Percentiles rank a stretch among this genome's conserved stretches.
Evolutionary conservation across 169 alveolate genomes (phyloP).

Genomic region (Cryptosporidium baileyi): DNA sequence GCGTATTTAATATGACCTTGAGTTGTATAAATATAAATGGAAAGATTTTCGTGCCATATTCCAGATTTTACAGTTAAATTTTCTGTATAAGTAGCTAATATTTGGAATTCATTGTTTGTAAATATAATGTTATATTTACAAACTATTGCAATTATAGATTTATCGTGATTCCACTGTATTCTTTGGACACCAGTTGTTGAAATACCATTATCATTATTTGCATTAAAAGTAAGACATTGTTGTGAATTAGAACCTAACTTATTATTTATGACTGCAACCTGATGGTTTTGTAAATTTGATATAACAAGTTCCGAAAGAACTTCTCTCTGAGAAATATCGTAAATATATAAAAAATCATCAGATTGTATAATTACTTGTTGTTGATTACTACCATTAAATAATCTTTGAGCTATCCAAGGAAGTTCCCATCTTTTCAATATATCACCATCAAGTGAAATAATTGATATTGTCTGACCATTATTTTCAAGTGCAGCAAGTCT

Average conservation of each 20-base stretch:
- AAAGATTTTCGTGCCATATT: slow-evolving; percentile 65
- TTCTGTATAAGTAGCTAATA: slow-evolving; percentile 61
- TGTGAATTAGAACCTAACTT: slow-evolving; percentile 76
- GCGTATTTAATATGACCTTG: slow-evolving; percentile 65
- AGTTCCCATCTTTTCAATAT: slow-evolving; percentile 73
- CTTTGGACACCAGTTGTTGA: slow-evolving; percentile 20
- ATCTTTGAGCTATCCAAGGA: slow-evolving; percentile 79
- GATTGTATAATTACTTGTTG: slow-evolving; percentile 75
- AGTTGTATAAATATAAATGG: slow-evolving; percentile 53
- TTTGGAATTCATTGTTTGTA: slow-evolving; percentile 74
- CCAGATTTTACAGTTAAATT: slow-evolving; percentile 61
- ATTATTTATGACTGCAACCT: slow-evolving; percentile 76
- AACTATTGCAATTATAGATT: slow-evolving; percentile 73
- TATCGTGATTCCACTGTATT: slow-evolving; percentile 75
- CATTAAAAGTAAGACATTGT: slow-evolving; percentile 44
- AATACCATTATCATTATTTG: slow-evolving; percentile 44
- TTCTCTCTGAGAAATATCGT: slow-evolving; percentile 82
- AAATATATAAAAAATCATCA: slow-evolving; percentile 78
- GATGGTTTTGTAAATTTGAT: slow-evolving; percentile 75
- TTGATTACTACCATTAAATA: slow-evolving; percentile 23
- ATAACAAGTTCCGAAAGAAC: slow-evolving; percentile 74
- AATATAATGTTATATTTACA: slow-evolving; percentile 76
- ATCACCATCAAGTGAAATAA: slow-evolving; percentile 74
- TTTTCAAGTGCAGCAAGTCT: slow-evolving; percentile 77
- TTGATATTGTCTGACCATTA: slow-evolving; percentile 73